Evolutionary conservation across 148 eudicot genomes (phyloP).

Genomic region (Rhododendron williamsianum): DNA sequence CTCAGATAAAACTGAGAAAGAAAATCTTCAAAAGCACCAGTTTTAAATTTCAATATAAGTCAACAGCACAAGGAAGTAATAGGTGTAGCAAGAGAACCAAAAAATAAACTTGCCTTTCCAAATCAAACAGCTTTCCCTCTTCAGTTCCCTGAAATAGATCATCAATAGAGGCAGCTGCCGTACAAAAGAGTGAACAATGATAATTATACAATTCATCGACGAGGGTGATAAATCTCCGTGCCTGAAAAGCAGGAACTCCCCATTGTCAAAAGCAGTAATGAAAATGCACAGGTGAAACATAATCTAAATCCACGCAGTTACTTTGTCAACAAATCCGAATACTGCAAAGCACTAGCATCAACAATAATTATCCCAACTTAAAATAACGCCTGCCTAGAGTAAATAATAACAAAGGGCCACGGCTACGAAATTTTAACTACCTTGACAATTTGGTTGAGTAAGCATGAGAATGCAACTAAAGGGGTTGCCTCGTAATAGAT

Average conservation of each 20-base stretch:
- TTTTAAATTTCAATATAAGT: not conserved
- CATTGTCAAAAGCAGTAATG: not conserved
- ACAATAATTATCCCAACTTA: not conserved
- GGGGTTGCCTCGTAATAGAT: not conserved
- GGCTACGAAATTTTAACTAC: not conserved
- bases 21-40: not conserved
- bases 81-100: conserved; percentile 1
- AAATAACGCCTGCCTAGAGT: not conserved
- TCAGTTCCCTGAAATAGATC: conserved; percentile 95
- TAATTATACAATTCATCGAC: conserved; percentile 90
- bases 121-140: conserved; percentile 87
- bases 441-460: not conserved
- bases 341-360: not conserved
- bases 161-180: conserved; percentile 79
- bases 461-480: not conserved
- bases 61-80: not conserved
- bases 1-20: not conserved
- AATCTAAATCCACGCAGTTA: not conserved
- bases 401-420: not conserved
- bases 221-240: conserved; percentile 92
- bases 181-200: conserved; percentile 74
- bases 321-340: not conserved
- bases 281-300: not conserved
- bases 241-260: conserved; percentile 43
- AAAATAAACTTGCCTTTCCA: conserved; percentile 65